phyloP scores from a whole-genome alignment of 2,329 filamentous ascomycete genomes.

The Nannizzia gypsea region DNA sequence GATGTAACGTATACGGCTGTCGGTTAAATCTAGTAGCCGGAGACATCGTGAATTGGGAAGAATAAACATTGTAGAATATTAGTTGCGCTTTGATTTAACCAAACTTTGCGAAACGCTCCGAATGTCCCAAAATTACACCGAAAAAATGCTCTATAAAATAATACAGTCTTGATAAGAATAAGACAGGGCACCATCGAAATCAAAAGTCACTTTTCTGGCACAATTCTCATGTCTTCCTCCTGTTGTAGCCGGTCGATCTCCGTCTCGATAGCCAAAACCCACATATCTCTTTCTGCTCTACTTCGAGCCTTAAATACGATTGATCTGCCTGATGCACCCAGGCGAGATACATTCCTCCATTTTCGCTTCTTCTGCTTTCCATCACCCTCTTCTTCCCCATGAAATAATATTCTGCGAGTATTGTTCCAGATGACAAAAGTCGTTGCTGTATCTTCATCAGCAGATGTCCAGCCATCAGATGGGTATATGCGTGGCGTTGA shows the following conservation, averaged over 20 bases:
- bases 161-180: background rate
- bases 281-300: constrained; percentile 54
- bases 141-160: background rate
- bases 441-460: constrained; percentile 54
- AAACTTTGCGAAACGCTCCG: no score
- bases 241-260: constrained; percentile 52
- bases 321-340: constrained; percentile 50
- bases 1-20: background rate
- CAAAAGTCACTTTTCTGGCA: constrained; percentile 12
- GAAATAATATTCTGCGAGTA: constrained; percentile 46
- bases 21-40: background rate
- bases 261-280: constrained; percentile 53
- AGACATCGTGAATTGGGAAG: no score
- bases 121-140: background rate
- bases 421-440: constrained; percentile 57
- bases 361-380: constrained; percentile 26
- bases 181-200: no score
- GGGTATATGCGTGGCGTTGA: constrained; percentile 50
- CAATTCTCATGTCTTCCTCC: constrained; percentile 41
- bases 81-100: background rate
- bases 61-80: background rate
- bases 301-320: constrained; percentile 56
- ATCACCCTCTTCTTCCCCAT: constrained; percentile 27
- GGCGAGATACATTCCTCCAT: constrained; percentile 47
- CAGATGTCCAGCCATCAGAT: constrained; percentile 49